Base-by-base conservation (phyloP, 345 rosid genomes). In the Dipteronia sinensis region DNA sequence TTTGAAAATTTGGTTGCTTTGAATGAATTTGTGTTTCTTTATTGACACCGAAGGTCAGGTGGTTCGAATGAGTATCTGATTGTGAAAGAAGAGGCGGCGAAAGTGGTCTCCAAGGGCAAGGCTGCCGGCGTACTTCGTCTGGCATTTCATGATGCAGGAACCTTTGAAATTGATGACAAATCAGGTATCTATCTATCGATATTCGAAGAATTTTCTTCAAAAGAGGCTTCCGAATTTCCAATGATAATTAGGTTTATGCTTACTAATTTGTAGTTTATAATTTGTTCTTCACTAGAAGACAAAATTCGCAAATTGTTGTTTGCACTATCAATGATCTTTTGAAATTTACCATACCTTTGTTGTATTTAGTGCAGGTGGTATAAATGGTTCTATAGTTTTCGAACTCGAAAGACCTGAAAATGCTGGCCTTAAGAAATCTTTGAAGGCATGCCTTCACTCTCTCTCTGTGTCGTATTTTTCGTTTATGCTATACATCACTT, bases 101-200 rank as follows among this genome's bases (percentile, higher is more conserved):
- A 88, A 85, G 91, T 89, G 7, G 83, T 95, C 69, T 80, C 97
- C 51, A 95, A 92, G 78, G 93, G 88, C n/a, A 95, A 92, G 81
- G 98, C 99, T 74, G 93, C 98, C 34, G 98, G 98, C 63, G 91
- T 95, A 73, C 99, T 95, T 85, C 98, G 99, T 77, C 89, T 93
- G 72, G 98, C 88, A 67, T 95, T 95, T 85, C 99, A 93, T 86
- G 99, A 95, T 80, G 99, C 96, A n/a, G 99, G 97, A 81, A 93
- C 99, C 66, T 95, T 87, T 80, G 96, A 91, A 29, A 67, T 84
- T 62, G 80, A 80, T 75, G 87, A 79, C 53, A 80, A 83, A 66
- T 83, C 93, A 71, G 99, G 99, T 93, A 69, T 4, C 44, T 71
- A 23, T 17, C 64, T 34, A 23, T 34, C 31, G 3, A 29, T 1